These are phyloP conservation scores for Syzygium malaccense DNA, from an alignment of 441 rosid genomes.

Conservation along the genomic window DNA sequence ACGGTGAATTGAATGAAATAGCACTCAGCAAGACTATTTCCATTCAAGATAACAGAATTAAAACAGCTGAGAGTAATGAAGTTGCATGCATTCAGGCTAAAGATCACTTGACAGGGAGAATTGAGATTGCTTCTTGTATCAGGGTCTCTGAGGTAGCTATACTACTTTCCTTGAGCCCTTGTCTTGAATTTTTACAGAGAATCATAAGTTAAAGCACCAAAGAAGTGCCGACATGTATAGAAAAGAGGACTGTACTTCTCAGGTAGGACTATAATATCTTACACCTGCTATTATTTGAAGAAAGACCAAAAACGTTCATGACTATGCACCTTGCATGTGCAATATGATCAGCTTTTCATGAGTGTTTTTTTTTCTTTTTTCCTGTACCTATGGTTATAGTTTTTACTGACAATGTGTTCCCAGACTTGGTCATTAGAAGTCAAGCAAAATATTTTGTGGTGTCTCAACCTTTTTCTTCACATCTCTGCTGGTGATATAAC, in stretches of 20 bases:
- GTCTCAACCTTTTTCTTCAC: background rate
- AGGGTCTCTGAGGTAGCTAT: slow-evolving; percentile 81
- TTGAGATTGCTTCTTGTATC: slow-evolving; percentile 87
- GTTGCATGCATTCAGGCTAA: slow-evolving; percentile 91
- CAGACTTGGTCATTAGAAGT: background rate
- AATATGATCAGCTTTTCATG: background rate
- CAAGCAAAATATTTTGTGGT: background rate
- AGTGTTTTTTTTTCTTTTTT: background rate
- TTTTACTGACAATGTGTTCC: background rate
- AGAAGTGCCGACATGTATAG: background rate
- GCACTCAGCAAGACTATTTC: slow-evolving; percentile 43
- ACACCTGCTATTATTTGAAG: background rate
- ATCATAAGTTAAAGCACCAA: background rate
- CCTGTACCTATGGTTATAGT: background rate
- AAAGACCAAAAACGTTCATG: background rate
- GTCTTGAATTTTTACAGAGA: background rate
- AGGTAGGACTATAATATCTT: background rate
- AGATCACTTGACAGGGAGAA: slow-evolving; percentile 74
- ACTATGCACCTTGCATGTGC: background rate
- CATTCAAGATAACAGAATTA: slow-evolving; percentile 54
- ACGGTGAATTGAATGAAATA: slow-evolving; percentile 42
- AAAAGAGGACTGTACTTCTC: background rate
- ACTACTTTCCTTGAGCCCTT: background rate
- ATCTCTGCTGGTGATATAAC: background rate
- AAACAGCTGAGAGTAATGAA: slow-evolving; percentile 59